Evolutionary conservation across 139 green algal genomes (phyloP).

Genomic region (Chlorella sp.): DNA sequence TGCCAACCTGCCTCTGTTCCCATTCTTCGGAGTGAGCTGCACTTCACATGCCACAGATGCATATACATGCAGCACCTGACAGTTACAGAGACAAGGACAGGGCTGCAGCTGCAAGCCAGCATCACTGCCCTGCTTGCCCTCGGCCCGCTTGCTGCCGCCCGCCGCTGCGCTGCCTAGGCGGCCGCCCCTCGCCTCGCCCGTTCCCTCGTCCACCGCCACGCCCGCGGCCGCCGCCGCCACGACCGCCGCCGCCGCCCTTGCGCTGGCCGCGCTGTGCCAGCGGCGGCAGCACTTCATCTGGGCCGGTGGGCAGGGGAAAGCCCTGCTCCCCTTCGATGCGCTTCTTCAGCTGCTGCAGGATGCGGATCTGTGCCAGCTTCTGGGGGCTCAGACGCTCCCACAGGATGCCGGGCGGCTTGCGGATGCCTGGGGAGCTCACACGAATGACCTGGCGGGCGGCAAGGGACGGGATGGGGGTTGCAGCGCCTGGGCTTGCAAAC

Average conservation of each 20-base stretch:
- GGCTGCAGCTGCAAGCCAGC: too few relatives aligned
- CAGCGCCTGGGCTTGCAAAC: neutral
- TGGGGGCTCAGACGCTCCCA: slow-evolving; percentile 77
- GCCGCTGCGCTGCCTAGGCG: neutral
- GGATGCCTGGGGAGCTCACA: slow-evolving; percentile 45
- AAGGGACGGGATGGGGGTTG: neutral
- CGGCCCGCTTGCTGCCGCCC: neutral
- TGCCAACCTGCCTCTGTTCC: too few relatives aligned
- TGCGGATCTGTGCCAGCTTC: slow-evolving; percentile 70
- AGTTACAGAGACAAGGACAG: too few relatives aligned
- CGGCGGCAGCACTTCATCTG: slow-evolving; percentile 59
- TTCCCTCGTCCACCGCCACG: neutral
- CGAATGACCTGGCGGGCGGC: slow-evolving; percentile 56
- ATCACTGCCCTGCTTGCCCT: too few relatives aligned
- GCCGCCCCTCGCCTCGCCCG: neutral
- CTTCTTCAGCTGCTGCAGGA: slow-evolving; percentile 72
- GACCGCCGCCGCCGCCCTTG: slow-evolving; percentile 16
- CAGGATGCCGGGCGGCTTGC: slow-evolving; percentile 76
- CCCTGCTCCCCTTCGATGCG: slow-evolving; percentile 68
- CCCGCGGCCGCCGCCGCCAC: neutral
- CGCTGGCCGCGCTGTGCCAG: slow-evolving; percentile 39
- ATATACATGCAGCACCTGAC: too few relatives aligned
- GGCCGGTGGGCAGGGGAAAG: slow-evolving; percentile 59
- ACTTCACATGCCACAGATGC: too few relatives aligned
- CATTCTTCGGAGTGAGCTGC: too few relatives aligned